phyloP scores from a whole-genome alignment of 2,329 filamentous ascomycete genomes.

The Golovinomyces cichoracearum region DNA sequence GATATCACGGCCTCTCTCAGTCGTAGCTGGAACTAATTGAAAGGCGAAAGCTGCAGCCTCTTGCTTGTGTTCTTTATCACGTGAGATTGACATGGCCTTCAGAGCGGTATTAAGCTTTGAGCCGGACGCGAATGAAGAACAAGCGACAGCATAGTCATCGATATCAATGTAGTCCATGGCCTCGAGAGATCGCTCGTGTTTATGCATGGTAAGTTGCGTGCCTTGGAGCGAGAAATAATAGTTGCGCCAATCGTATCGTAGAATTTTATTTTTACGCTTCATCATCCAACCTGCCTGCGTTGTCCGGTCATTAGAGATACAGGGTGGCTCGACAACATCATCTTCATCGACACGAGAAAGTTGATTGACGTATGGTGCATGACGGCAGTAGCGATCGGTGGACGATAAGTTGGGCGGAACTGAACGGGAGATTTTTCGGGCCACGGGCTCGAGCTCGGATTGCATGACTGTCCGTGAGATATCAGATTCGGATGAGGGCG shows the following conservation, averaged over 20 bases:
- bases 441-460: slow-evolving; percentile 30
- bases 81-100: slow-evolving; percentile 45
- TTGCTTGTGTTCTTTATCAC: slow-evolving; percentile 19
- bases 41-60: slow-evolving; percentile 47
- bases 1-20: slow-evolving; percentile 16
- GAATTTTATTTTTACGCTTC: slow-evolving; percentile 70
- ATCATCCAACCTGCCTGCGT: slow-evolving; percentile 73
- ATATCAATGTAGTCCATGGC: slow-evolving; percentile 62
- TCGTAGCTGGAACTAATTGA: slow-evolving; percentile 44
- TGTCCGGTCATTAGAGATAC: neutral
- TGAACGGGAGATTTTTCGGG: slow-evolving; percentile 62
- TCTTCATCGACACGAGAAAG: slow-evolving; percentile 7
- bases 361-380: slow-evolving; percentile 10
- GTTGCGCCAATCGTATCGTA: slow-evolving; percentile 83
- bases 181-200: slow-evolving; percentile 24
- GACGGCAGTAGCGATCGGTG: slow-evolving; percentile 5
- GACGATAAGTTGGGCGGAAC: slow-evolving; percentile 47
- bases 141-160: slow-evolving; percentile 69
- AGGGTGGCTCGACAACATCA: neutral
- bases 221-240: slow-evolving; percentile 69
- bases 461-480: slow-evolving; percentile 28
- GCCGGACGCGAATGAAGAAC: slow-evolving; percentile 42
- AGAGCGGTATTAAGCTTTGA: slow-evolving; percentile 72
- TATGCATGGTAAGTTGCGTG: slow-evolving; percentile 51
- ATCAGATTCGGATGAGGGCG: slow-evolving; percentile 72